Base-by-base conservation (phyloP, 1,284 basidiomycete genomes). In the Sporisorium graminicola region DNA sequence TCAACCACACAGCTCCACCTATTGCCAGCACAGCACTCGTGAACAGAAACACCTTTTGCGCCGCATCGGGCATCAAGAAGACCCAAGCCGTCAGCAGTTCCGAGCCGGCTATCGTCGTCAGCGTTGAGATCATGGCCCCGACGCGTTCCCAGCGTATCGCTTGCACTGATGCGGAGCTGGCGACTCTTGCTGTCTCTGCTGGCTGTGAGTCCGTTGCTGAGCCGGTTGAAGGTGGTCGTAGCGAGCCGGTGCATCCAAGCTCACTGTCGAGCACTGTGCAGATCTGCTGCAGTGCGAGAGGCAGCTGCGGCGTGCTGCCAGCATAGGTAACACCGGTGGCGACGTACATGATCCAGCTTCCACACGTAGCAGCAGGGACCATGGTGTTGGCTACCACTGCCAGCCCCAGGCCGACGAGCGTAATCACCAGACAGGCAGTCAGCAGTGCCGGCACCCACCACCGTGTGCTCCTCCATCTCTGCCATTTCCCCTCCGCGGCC, bases 61-160 rank as follows among this genome's bases (percentile, higher is more conserved):
- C 57, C 22, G 35, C 60, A 42, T 69, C 60, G 1, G 66, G 60
- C 52, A 63, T 46, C 51, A 69, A 16, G 40, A 69, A 64, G 22
- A 63, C 55, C 66, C 66, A 69, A 12, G 56, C 66, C 6, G 66
- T 69, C n/a, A 69, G 20, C 57, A 69, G 46, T 14, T 63, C 51
- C 5, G 66, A 69, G 0, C 55, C 51, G 0, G 37, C 55, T 3
- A 58, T 69, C 2, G 66, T 64, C 5, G 66, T 64, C 14, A 69
- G 40, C 0, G 53, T 63, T 29, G 66, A 63, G 52, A 69, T 69
- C 51, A 63, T 63, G 20, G 58, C 66, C 6, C 66, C 66, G 0
- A 69, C 31, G 9, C 60, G 56, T n/a, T 69, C 66, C 66, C 66
- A 69, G 0, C 53, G 26, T 4, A 69, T 27, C 6, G 60, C 57